A percentile compares a stretch with the other conserved stretches of the same genome.
These are phyloP conservation scores for Talaromyces adpressus DNA, from an alignment of 495 filamentous ascomycete species.

Conservation along the genomic window DNA sequence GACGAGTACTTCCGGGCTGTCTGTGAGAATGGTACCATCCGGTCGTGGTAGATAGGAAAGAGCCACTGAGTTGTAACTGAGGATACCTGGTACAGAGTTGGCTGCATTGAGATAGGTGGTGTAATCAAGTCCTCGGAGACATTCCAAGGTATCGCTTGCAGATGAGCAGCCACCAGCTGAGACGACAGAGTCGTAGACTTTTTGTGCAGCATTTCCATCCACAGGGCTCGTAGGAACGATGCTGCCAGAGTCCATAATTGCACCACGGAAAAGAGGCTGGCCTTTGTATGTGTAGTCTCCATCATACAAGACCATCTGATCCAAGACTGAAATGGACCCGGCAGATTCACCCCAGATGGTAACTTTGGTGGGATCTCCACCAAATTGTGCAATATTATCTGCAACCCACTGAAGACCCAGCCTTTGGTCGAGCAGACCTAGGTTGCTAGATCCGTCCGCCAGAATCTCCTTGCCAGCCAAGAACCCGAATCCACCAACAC, in stretches of 20 bases:
- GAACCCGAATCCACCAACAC: constrained; percentile 68
- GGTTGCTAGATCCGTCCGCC: constrained; percentile 53
- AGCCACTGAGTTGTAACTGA: constrained; percentile 56
- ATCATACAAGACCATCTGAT: constrained; percentile 63
- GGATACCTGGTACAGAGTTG: constrained; percentile 58
- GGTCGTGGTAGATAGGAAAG: constrained; percentile 61
- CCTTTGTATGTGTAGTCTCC: constrained; percentile 65
- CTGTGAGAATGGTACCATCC: constrained; percentile 49
- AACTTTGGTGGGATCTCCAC: constrained; percentile 53
- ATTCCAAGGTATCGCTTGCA: constrained; percentile 50
- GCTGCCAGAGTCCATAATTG: constrained; percentile 66
- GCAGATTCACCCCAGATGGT: constrained; percentile 72
- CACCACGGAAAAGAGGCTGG: constrained; percentile 60
- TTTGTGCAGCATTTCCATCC: constrained; percentile 56
- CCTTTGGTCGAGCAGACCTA: constrained; percentile 47
- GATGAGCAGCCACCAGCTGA: constrained; percentile 49
- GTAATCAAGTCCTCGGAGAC: constrained; percentile 55
- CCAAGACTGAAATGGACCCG: constrained; percentile 62
- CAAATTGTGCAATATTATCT: constrained; percentile 50
- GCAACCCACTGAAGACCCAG: constrained; percentile 45
- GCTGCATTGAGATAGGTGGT: constrained; percentile 53
- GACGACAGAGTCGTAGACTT: constrained; percentile 58
- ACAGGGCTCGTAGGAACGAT: constrained; percentile 57
- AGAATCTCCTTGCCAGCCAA: constrained; percentile 62
- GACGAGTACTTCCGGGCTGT: constrained; percentile 48